Evolutionary conservation across 495 filamentous ascomycete species (phyloP).

Genomic region (Penicillium subrubescens): DNA sequence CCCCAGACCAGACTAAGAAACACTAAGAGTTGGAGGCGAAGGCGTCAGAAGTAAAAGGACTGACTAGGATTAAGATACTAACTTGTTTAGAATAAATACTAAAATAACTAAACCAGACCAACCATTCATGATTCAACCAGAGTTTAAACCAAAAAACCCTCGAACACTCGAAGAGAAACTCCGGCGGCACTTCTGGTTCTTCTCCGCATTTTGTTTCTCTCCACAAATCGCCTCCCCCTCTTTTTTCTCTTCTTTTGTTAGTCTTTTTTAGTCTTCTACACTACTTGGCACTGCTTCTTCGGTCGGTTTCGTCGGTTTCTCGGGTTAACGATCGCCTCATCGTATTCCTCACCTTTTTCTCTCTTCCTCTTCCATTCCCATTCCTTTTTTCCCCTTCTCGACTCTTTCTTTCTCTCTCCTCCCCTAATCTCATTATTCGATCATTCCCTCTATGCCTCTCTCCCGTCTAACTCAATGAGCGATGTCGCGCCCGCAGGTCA

Average conservation of each 20-base stretch:
- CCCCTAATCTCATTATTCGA: not conserved
- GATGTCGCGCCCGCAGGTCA: slow-evolving; percentile 78
- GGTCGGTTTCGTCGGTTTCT: not conserved
- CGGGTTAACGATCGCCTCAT: slow-evolving; percentile 7
- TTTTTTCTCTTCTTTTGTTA: not conserved
- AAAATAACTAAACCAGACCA: not conserved
- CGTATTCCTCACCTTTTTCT: not conserved
- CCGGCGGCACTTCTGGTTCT: slow-evolving; percentile 24
- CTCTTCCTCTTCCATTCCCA: slow-evolving; percentile 2
- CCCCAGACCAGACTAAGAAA: not conserved
- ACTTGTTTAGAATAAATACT: not conserved
- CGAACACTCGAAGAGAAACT: slow-evolving; percentile 2
- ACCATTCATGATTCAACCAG: not conserved
- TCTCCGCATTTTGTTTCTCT: slow-evolving; percentile 32
- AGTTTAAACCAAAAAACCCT: not conserved
- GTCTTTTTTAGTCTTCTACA: not conserved
- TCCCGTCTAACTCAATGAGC: slow-evolving; percentile 18
- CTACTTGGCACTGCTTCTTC: not conserved
- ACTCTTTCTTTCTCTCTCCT: slow-evolving; percentile 4
- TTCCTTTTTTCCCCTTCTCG: slow-evolving; percentile 12
- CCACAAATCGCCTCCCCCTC: slow-evolving; percentile 8
- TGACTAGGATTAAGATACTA: too few relatives aligned
- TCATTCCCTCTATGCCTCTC: slow-evolving; percentile 3
- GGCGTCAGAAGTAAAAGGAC: not conserved
- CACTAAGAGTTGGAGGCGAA: not conserved